These are phyloP conservation scores for Quercus wislizeni DNA, from an alignment of 306 rosid species.

Conservation along the genomic window DNA sequence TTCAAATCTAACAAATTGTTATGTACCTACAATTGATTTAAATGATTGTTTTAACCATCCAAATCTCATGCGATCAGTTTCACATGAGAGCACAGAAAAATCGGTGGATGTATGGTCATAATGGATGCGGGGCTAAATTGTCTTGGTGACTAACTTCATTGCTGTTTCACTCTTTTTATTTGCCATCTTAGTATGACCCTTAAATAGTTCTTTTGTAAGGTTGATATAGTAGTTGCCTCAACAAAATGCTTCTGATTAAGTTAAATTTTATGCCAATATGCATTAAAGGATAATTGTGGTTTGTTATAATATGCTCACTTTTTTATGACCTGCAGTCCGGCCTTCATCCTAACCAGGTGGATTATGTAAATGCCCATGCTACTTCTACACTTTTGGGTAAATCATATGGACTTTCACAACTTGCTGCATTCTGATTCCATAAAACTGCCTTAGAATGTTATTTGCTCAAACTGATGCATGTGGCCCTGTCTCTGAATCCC, in stretches of 20 bases:
- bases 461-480: slow-evolving; percentile 12
- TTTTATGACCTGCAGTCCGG: slow-evolving; percentile 66
- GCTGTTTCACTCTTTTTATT: neutral
- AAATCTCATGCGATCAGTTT: neutral
- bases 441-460: slow-evolving; percentile 2
- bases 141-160: neutral
- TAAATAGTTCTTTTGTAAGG: neutral
- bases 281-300: neutral
- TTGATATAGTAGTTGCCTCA: neutral
- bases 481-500: slow-evolving; percentile 7
- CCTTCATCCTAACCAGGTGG: slow-evolving; percentile 69
- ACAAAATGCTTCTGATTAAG: neutral
- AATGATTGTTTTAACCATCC: neutral
- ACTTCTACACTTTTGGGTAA: slow-evolving; percentile 87
- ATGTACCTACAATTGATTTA: neutral
- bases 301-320: slow-evolving; percentile 5
- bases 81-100: neutral
- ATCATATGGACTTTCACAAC: slow-evolving; percentile 17
- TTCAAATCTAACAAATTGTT: neutral
- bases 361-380: slow-evolving; percentile 91
- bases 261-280: neutral
- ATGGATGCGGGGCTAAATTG: slow-evolving; percentile 17
- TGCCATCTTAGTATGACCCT: neutral
- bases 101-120: slow-evolving; percentile 1
- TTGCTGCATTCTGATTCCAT: slow-evolving; percentile 24